Evolutionary conservation across 2,329 filamentous ascomycete genomes (phyloP), one percentile per base, ranked within the genome.

Genomic region (Botrytis fabae): DNA sequence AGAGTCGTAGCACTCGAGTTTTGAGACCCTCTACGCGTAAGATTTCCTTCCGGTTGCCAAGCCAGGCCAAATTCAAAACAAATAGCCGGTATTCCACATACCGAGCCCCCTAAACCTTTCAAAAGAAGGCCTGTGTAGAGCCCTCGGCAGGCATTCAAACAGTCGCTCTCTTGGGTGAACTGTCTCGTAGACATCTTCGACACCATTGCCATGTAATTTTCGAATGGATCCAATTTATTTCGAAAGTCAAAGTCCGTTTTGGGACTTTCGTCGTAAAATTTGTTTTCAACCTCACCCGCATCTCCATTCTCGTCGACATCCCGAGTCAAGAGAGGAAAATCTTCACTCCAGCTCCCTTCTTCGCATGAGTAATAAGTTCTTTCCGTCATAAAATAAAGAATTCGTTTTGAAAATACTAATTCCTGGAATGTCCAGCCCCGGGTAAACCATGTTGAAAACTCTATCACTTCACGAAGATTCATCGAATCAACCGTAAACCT

Each of bases 371-470:
- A 80, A 57, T 76, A 76, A 25, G 77, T 54, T 20, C 77, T 54
- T 20, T 59, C 61, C 22, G 72, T 22, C 0, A 74, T 75, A 70
- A 78, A 78, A 51, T 76, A 75, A 2, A 79, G 18, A 4, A 69
- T 75, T 25, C 79, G 71, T 28, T 44, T 60, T 18, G 78, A 73
- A 4, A 80, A 72, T 1, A 75, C 46, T n/a, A 73, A 35, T 64
- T 80, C 79, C 71, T 80, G 77, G 12, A 78, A 60, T 3, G 71
- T 72, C 79, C 78, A 80, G 7, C 70, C 78, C 22, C 78, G 71
- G 22, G 66, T 18, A 22, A 61, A 68, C 66, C 66, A 69, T 6
- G 66, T 54, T 18, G 66, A 32, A 20, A 54, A 54, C 18, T 60
- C 66, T 8, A 69, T n/a, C 51, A 44, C 66, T 12, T 54, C 25